Evolutionary conservation across 129 eudicot species (phyloP), one percentile per base, ranked within the genome.

Genomic region (Glebionis coronaria): DNA sequence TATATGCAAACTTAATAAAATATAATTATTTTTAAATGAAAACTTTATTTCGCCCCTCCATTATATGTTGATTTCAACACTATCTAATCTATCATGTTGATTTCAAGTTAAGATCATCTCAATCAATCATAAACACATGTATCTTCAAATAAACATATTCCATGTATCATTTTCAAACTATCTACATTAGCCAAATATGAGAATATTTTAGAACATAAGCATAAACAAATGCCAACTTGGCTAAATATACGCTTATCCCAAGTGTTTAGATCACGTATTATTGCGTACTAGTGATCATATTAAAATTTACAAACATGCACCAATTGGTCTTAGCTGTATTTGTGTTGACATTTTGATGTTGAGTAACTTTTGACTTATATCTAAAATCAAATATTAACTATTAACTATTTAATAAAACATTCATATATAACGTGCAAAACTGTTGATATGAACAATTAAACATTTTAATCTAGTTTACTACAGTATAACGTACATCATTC

Each of bases 301-400:
- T 61, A 20, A 51, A 38, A 62, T n/a, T 14, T 58, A 21, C 19
- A 16, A 18, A 47, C n/a, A 47, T 61, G 76, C 76, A 58, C 63
- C 38, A 29, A 25, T n/a, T n/a, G 20, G 55, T 20, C 27, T 18
- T 61, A 49, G 44, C 62, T 50, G 63, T 53, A 61, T 12, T 71
- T 71, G 21, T 71, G 70, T 73, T 73, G 71, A 73, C 71, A 15
- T 73, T 73, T 64, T 42, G 13, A 73, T 71, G 16, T 60, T 13
- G 9, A 47, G 59, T 50, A 28, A 23, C 54, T 35, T 55, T 68
- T 55, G 63, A 68, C 54, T 55, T 38, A 53, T 53, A 67, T 31
- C 19, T 21, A 14, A 15, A 65, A 50, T 16, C 5, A 50, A 35
- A 5, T 28, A 53, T 19, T 31, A 31, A 31, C 9, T 31, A 31